Evolutionary conservation across 2,329 filamentous ascomycete genomes (phyloP), one percentile per base, ranked within the genome.

Genomic region (Biscogniauxia mediterranea): DNA sequence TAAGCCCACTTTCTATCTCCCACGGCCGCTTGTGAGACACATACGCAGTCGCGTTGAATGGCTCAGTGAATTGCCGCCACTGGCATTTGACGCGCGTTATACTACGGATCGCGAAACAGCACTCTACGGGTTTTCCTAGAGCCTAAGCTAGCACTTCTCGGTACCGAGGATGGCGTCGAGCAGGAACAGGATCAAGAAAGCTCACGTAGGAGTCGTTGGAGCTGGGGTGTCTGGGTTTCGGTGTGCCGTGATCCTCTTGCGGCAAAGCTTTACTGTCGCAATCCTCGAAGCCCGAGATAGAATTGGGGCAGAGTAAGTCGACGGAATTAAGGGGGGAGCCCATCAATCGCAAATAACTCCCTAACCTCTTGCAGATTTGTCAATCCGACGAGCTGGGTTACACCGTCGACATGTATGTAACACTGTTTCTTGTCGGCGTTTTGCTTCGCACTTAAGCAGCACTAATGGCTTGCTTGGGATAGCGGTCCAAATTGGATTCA

Each of bases 401-500:
- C 51, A 69, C 63, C 20, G 66, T 68, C 46, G 70, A 74, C 59
- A 68, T 73, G 67, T 74, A 63, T 63, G 70, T 46, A 46, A 46
- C 38, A 11, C 13, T n/a, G 17, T 46, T 46, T 63, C 5, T 19
- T 42, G n/a, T 25, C 21, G 1, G 54, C n/a, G 20, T 54, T n/a
- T 52, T n/a, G 28, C 13, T 46, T 46, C 38, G 5, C 38, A 46
- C 6, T 6, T n/a, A 46, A 46, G 13, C 13, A n/a, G 38, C 5
- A n/a, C 55, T 61, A 50, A 61, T 52, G 15, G 13, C 2, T 9
- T 32, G 11, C 11, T 52, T 50, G 55, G 38, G 53, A 55, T 55
- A 85, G 82, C 19, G 83, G 83, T 2, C 81, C 82, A 25, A 85
- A 85, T 61, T 85, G 83, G 83, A 84, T 85, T 61, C 82, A 85